Conservation (phyloP, 2,329 filamentous ascomycete genomes). For the Alternaria alternata region DNA sequence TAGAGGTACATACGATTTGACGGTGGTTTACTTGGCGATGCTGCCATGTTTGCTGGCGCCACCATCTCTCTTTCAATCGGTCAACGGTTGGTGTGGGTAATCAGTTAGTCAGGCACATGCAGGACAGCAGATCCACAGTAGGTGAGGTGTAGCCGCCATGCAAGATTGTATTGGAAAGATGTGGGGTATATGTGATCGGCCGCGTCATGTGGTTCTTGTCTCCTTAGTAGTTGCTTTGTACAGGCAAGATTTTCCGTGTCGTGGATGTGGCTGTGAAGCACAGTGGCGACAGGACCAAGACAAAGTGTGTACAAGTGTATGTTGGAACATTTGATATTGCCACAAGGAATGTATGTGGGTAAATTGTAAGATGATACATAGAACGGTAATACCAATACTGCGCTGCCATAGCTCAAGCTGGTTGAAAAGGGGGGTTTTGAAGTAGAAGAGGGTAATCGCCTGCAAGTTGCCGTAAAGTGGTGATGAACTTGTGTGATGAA, state of each 20-base stretch:
- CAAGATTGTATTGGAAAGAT: constrained; percentile 10
- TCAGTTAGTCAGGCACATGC: constrained; percentile 2
- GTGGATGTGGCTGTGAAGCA: not conserved
- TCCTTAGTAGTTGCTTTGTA: constrained; percentile 17
- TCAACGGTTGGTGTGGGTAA: not conserved
- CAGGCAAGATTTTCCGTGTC: constrained; percentile 10
- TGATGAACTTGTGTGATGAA: constrained; percentile 22
- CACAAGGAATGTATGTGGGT: constrained; percentile 7
- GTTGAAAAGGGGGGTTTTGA: not conserved
- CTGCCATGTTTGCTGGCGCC: not conserved
- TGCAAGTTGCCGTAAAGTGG: constrained; percentile 6
- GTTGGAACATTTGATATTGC: constrained; percentile 2
- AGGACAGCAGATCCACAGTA: not conserved
- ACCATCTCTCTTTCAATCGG: not conserved
- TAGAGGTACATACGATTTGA: not conserved
- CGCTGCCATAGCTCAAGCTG: not conserved
- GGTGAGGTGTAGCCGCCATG: not conserved
- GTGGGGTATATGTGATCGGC: constrained; percentile 28
- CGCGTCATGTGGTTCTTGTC: constrained; percentile 4
- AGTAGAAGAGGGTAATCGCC: constrained; percentile 10
- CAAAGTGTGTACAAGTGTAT: not conserved
- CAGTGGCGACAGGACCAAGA: constrained; percentile 1
- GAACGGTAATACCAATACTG: constrained; percentile 46
- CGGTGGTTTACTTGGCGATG: not conserved
- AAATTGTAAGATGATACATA: constrained; percentile 36